A percentile compares a stretch with the other conserved stretches of the same genome.
Evolutionary conservation across 2,329 filamentous ascomycete species (phyloP).

Genomic region (Diaporthe sp.): DNA sequence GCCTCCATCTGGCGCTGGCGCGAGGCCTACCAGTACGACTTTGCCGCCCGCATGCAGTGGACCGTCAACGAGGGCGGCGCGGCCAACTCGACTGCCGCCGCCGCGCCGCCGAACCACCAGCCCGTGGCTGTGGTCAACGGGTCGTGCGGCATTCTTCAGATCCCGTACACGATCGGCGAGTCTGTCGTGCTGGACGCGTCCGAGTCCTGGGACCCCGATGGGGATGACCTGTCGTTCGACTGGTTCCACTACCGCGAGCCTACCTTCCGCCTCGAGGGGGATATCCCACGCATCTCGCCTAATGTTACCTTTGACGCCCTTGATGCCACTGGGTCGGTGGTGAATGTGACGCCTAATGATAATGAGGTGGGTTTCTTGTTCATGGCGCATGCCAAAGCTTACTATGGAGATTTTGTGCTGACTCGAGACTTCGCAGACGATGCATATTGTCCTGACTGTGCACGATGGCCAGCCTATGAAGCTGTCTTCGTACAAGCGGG

Average conservation of each 20-base stretch:
- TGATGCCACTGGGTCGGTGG: conserved; percentile 2
- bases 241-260: conserved; percentile 44
- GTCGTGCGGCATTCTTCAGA: conserved; percentile 35
- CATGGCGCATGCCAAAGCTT: neutral
- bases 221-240: conserved; percentile 41
- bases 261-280: conserved; percentile 28
- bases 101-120: conserved; percentile 37
- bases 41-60: conserved; percentile 44
- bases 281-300: conserved; percentile 23
- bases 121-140: conserved; percentile 45
- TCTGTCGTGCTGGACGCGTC: conserved; percentile 41
- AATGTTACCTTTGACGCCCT: conserved; percentile 27
- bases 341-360: conserved; percentile 24
- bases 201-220: conserved; percentile 43
- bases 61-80: neutral
- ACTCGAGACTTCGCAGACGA: neutral
- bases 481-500: conserved; percentile 19
- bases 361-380: conserved; percentile 6
- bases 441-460: conserved; percentile 29
- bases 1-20: conserved; percentile 69
- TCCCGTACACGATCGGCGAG: conserved; percentile 37
- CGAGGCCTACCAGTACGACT: conserved; percentile 64
- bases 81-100: neutral
- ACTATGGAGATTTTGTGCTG: neutral
- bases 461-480: conserved; percentile 24